Evolutionary conservation across 1,284 basidiomycete species (phyloP), one percentile per base, ranked within the genome.

Genomic region (Amylostereum areolatum): DNA sequence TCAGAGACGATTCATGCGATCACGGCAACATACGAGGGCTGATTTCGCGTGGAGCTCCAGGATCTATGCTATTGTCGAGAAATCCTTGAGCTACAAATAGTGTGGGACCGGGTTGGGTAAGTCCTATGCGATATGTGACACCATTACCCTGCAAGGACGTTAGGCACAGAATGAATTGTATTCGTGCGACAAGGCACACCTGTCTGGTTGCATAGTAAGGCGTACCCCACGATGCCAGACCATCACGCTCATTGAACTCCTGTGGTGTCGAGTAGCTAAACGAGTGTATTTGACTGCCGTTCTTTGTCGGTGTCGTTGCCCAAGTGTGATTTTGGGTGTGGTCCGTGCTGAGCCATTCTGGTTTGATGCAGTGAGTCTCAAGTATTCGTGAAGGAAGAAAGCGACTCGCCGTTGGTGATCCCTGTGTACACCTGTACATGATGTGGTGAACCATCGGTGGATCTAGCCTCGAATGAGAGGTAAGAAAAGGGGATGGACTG

Each of bases 31-130:
- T 8, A n/a, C 41, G n/a, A n/a, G n/a, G 42, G 36, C 65, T 47
- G 37, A 60, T 49, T 31, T 73, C 65, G 1, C 62, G 51, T 24
- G 66, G 62, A 55, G 59, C 66, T 12, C 57, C 60, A 5, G 56
- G 51, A 49, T 71, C 70, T 27, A 56, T 50, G 8, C 53, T 57
- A 46, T 72, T 68, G 5, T 55, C 43, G 4, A 77, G 58, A 0
- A 25, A 43, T 1, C 70, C 69, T 12, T 60, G 57, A 8, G 45
- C 53, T 33, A 61, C 58, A 48, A 69, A 70, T 4, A 53, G 49
- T 5, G 53, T 58, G 5, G 71, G 69, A 8, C 63, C 42, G 24
- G 46, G 52, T 1, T 49, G 52, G 46, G 67, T 66, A 30, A 57
- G 41, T 2, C 64, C 71, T 9, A 66, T 66, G 50, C 71, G 62